phyloP scores from a whole-genome alignment of 345 rosid species.

The Euclidium syriacum region DNA sequence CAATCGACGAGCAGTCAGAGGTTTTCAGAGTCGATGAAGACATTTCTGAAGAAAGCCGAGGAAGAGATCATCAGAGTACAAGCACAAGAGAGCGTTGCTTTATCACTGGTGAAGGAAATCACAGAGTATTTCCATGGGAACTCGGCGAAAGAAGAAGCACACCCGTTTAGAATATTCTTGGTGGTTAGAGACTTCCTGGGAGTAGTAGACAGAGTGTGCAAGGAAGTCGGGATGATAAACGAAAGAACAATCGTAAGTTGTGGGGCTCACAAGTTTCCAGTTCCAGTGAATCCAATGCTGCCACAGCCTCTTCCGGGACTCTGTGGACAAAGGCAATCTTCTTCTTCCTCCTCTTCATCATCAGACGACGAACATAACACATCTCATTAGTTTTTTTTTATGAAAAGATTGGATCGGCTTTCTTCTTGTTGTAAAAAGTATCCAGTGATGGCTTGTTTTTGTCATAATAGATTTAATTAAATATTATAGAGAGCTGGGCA shows the following conservation, averaged over 20 bases:
- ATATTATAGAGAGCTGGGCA: constrained; percentile 11
- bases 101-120: constrained; percentile 87
- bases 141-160: constrained; percentile 99
- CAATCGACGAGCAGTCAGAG: constrained; percentile 30
- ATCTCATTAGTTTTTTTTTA: constrained; percentile 40
- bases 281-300: constrained; percentile 70
- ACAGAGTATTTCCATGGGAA: constrained; percentile 98
- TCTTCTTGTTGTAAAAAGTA: constrained; percentile 27
- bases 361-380: constrained; percentile 53
- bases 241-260: constrained; percentile 81
- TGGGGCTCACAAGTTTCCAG: constrained; percentile 76
- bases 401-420: constrained; percentile 20
- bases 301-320: constrained; percentile 48
- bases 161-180: constrained; percentile 94
- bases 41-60: constrained; percentile 59
- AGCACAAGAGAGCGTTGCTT: constrained; percentile 83
- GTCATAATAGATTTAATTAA: constrained; percentile 19
- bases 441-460: constrained; percentile 25
- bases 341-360: constrained; percentile 33
- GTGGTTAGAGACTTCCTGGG: constrained; percentile 91
- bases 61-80: constrained; percentile 84
- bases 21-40: constrained; percentile 68
- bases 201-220: constrained; percentile 87
- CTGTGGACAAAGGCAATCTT: constrained; percentile 36
- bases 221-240: constrained; percentile 86